These are phyloP conservation scores for Microcera coccophila DNA, from an alignment of 2,329 filamentous ascomycete genomes.

Conservation along the genomic window DNA sequence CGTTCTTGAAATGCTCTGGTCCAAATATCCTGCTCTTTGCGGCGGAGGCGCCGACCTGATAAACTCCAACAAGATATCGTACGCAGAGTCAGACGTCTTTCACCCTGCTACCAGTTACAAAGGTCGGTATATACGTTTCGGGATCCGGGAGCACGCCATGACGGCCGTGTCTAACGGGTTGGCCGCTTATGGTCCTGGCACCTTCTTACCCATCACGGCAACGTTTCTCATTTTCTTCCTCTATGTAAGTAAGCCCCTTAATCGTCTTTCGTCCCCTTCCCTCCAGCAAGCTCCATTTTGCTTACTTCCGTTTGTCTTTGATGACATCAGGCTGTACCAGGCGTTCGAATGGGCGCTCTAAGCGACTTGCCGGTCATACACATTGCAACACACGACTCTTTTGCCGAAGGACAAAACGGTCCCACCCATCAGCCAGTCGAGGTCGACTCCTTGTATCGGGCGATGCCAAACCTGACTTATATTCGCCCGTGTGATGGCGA, in stretches of 20 bases:
- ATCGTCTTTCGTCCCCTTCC: background rate
- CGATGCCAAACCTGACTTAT: constrained; percentile 53
- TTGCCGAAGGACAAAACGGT: constrained; percentile 52
- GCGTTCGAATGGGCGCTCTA: constrained; percentile 51
- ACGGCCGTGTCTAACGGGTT: constrained; percentile 44
- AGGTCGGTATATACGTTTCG: constrained; percentile 46
- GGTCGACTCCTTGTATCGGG: constrained; percentile 46
- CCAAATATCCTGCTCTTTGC: constrained; percentile 12
- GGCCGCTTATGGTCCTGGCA: constrained; percentile 41
- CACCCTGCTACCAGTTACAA: constrained; percentile 25
- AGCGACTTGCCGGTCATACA: constrained; percentile 49
- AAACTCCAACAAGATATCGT: constrained; percentile 42
- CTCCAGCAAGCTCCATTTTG: too few relatives aligned
- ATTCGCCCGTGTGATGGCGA: constrained; percentile 52
- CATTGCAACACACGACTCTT: constrained; percentile 51
- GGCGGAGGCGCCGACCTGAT: constrained; percentile 40
- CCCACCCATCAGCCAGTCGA: constrained; percentile 56
- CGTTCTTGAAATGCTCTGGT: constrained; percentile 21
- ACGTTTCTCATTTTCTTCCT: constrained; percentile 57
- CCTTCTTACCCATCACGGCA: constrained; percentile 51
- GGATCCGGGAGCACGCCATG: constrained; percentile 51
- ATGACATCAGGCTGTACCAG: constrained; percentile 20
- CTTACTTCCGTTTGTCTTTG: background rate
- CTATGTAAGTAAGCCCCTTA: constrained; percentile 17
- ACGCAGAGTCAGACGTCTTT: constrained; percentile 30